Base-by-base conservation (phyloP, 1,284 basidiomycete species). In the Cutaneotrichosporon sp. region DNA sequence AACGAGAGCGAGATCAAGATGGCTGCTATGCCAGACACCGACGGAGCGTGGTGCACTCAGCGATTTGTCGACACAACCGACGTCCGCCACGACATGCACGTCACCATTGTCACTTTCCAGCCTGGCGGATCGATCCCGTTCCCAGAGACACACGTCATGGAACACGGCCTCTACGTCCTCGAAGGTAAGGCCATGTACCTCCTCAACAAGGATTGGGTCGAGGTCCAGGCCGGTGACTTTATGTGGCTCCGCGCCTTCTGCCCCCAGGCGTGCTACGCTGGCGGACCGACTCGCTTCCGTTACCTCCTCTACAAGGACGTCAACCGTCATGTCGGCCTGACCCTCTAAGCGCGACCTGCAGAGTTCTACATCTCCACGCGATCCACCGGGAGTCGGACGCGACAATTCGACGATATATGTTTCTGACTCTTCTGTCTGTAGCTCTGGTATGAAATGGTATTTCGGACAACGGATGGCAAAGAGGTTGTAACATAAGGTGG, bases 241-340 rank as follows among this genome's bases (percentile, higher is more conserved):
- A 46, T 46, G 42, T 46, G 42, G 42, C 42, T 46, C 42, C 42
- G 42, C 18, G 42, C 42, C 42, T 46, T 46, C 42, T 46, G 42
- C 42, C 42, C 42, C 5, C 42, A 46, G 42, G 42, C 42, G 42
- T 46, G 42, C 42, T 46, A 46, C 42, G 42, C 42, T 18, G 42
- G 42, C 16, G 42, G 42, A 7, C 42, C 42, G 16, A 46, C 42
- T 2, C 42, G 42, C 42, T 46, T 46, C 42, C 42, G 42, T 18
- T 46, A 46, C 42, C 42, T 46, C 42, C 42, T 46, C 16, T 46
- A 46, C 42, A 46, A 46, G 42, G 42, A 46, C 42, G 42, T 46
- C 42, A 46, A 46, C 42, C 42, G 42, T 18, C 42, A 46, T 18
- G 42, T n/a, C 42, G 18, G 18, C 42, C 18, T 46, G 42, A 46